Conservation (phyloP, 768 basidiomycete species). For the Mycena vitilis region DNA sequence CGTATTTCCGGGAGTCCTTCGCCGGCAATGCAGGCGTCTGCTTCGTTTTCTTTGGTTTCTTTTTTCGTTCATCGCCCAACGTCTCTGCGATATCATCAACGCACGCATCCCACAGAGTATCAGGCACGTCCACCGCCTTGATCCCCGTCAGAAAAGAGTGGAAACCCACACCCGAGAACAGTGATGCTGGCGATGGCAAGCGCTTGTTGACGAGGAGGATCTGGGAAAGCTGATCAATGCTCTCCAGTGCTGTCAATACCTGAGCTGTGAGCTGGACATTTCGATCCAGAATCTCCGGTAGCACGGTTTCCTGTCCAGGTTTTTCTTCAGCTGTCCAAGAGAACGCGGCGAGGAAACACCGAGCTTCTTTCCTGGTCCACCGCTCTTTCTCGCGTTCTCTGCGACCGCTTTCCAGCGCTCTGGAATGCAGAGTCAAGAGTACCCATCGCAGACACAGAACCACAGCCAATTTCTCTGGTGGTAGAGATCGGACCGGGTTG, state of each 20-base stretch:
- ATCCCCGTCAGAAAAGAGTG: slow-evolving; percentile 62
- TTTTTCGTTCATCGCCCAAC: slow-evolving; percentile 60
- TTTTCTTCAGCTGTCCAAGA: slow-evolving; percentile 37
- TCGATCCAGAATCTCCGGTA: slow-evolving; percentile 62
- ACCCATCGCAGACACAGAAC: slow-evolving; percentile 76
- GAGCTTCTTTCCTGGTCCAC: slow-evolving; percentile 76
- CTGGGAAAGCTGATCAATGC: slow-evolving; percentile 70
- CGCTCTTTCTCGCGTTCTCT: slow-evolving; percentile 74
- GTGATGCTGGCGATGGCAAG: slow-evolving; percentile 57
- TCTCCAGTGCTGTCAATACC: slow-evolving; percentile 66
- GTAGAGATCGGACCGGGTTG: slow-evolving; percentile 57
- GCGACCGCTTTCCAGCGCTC: slow-evolving; percentile 62
- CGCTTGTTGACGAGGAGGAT: slow-evolving; percentile 65
- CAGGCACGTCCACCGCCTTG: slow-evolving; percentile 41
- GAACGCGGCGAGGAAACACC: slow-evolving; percentile 68
- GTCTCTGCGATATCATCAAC: slow-evolving; percentile 58
- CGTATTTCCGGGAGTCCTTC: slow-evolving; percentile 32
- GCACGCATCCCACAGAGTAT: slow-evolving; percentile 60
- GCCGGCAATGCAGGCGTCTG: slow-evolving; percentile 34
- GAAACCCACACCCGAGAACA: slow-evolving; percentile 70
- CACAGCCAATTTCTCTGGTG: slow-evolving; percentile 58
- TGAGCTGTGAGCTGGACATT: slow-evolving; percentile 80
- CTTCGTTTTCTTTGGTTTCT: slow-evolving; percentile 55
- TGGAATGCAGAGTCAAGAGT: slow-evolving; percentile 58
- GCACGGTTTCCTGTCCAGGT: slow-evolving; percentile 31